Base-by-base conservation (phyloP, 441 rosid species). In the Flueggea neowawraea region DNA sequence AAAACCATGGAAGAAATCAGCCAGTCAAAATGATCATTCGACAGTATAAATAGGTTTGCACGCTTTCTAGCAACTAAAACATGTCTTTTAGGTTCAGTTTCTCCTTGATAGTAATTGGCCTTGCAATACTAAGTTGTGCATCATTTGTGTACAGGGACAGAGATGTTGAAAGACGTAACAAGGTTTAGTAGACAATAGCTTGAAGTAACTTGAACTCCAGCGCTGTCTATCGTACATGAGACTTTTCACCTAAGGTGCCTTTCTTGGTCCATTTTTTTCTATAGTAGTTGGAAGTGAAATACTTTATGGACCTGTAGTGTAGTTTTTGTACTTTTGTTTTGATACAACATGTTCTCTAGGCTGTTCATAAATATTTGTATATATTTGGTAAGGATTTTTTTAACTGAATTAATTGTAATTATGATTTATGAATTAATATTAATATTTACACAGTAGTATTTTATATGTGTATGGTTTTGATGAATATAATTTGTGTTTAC, bases 1-100 rank as follows among this genome's bases (percentile, higher is more conserved):
- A 69, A 91, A 89, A 60, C 98, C 99, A 55, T 89, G 98, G 99
- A 95, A 91, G 80, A 95, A 95, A 84, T 91, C 96, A 11, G 74
- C 81, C 3, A 89, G 93, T 52, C 89, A 82, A 74, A 91, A 91
- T 81, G 98, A 88, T 14, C 84, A 88, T 47, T 48, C 79, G 63
- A 39, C 85, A 43, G 85, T 88, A 63, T 88, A 85, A 68, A 66
- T 88, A 76, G 99, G 99, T 95, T 73, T 52, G 87, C 65, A 64
- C 54, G 64, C 80, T 64, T 59, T n/a, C 55, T 62, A 49, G 49
- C 14, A 54, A 17, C 57, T 47, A 47, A 15, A 59, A 54, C 50
- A 6, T 31, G 50, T 55, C 32, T 55, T 61, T 66, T 57, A 16
- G n/a, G 28, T 16, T 66, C 33, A 16, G 51, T 12, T 10, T 51